Percentiles rank a stretch among this genome's conserved stretches.
These are phyloP conservation scores for Eruca vesicaria DNA, from an alignment of 441 rosid species.

Conservation along the genomic window DNA sequence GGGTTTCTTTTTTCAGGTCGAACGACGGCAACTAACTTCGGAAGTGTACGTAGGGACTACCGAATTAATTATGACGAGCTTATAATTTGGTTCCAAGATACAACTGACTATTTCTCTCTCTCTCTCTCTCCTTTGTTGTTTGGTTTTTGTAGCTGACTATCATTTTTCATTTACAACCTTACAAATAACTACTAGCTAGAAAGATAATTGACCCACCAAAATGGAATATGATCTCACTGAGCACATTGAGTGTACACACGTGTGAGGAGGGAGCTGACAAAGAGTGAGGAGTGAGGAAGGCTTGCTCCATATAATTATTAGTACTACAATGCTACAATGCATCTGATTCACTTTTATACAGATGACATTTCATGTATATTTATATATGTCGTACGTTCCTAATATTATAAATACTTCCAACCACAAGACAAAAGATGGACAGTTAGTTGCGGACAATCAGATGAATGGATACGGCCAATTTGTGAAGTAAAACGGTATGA, in stretches of 20 bases:
- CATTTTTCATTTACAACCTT: conserved; percentile 7
- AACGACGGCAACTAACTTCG: background rate
- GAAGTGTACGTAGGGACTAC: conserved; percentile 10
- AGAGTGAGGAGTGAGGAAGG: too few relatives aligned
- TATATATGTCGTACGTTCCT: conserved; percentile 27
- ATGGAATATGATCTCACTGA: background rate
- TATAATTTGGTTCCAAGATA: background rate
- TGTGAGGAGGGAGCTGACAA: conserved; percentile 6
- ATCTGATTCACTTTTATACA: conserved; percentile 17
- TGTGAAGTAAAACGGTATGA: too few relatives aligned
- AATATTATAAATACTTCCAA: conserved; percentile 31
- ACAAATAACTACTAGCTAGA: background rate
- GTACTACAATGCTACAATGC: conserved; percentile 2
- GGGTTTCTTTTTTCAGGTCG: background rate
- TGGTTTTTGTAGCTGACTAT: background rate
- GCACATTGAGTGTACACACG: conserved; percentile 23
- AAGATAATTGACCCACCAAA: conserved; percentile 9
- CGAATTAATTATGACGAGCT: background rate
- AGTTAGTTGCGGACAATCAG: conserved; percentile 31
- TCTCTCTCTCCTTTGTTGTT: background rate
- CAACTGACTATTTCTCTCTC: background rate
- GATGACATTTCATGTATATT: background rate
- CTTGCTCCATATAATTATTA: conserved; percentile 8
- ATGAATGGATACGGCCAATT: background rate
- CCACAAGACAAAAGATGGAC: conserved; percentile 18